Base-by-base conservation (phyloP, 1,139 yeast species). In the Suhomyces maxii region DNA sequence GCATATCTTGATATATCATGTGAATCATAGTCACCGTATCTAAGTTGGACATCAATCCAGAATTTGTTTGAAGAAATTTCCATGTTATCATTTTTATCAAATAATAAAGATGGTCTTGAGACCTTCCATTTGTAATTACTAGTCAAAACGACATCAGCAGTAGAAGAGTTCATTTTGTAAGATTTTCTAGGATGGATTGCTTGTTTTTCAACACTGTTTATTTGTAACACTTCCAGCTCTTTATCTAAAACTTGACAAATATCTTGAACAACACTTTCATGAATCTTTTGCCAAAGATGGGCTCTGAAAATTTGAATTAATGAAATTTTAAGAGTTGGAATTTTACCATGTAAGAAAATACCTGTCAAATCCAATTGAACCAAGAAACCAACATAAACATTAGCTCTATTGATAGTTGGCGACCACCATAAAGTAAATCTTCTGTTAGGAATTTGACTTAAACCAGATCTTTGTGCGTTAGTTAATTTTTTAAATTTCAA, bases 381-480 rank as follows among this genome's bases (percentile, higher is more conserved):
- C 63, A 90, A 77, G 71, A 93, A 95, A 33, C 99, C 99, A 49
- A 95, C 98, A 61, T 95, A 95, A 25, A 95, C 99, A 60, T 95
- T 93, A 6, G 99, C 99, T 56, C 99, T 80, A 58, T 95, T 95
- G 55, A 95, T 95, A 0, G 99, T 95, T 7, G 99, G 99, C 1
- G 98, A 90, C 99, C 99, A 95, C 99, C 99, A 95, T 38, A 95
- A 71, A 0, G 99, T 95, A 62, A 95, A 95, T 39, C 99, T 79
- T 65, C 99, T 85, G 63, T 95, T 95, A 4, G 99, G 99, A 59
- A 95, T 93, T 68, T 95, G 99, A 63, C 96, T 89, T 55, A 95
- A 79, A 63, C 99, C 99, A 3, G 97, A 86, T 59, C 99, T 76
- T 71, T 95, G 99, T 1, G 99, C 99, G 67, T 91, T 93, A 2